Evolutionary conservation across 2,329 filamentous ascomycete genomes (phyloP), one percentile per base, ranked within the genome.

Genomic region (Diaporthe vaccinii): DNA sequence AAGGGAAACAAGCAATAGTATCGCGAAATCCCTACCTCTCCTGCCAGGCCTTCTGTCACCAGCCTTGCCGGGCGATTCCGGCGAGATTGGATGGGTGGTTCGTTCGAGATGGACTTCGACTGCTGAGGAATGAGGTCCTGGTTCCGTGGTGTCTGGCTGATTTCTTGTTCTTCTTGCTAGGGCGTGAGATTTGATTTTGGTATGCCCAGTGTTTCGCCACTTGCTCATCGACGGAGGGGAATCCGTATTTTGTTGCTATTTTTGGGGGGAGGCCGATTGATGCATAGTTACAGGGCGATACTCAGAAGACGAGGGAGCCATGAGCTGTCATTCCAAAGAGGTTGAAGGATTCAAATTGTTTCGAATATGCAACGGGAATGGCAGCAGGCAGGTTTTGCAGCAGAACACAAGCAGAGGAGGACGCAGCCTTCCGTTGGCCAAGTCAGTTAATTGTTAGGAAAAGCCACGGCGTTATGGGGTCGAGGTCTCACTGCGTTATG

Each of bases 1-100:
- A 77, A 74, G 67, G 77, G 73, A 14, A 76, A 39, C 34, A 77
- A 76, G 62, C 74, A 70, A 41, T 77, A 77, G 76, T 74, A 68
- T 34, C 31, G 76, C 36, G 72, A 73, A 1, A n/a, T 75, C 12
- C 65, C 74, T 12, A 62, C 76, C 4, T 28, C 74, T 55, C 46
- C 46, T 57, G 34, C 39, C 36, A 55, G 14, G 49, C 49, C 71
- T 55, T 73, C 71, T 31, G 20, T 73, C 36, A 73, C 58, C 28
- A 65, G 53, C 34, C 70, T 76, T 36, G 68, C 73, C 12, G 70
- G 68, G 39, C 75, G 41, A 20, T 76, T 76, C 69, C 68, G 57
- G 17, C 36, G 55, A 34, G 69, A 74, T 22, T 76, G 73, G 68
- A 58, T 76, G 17, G 73, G 75, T 6, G 75, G 59, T 2, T 76